Evolutionary conservation across 169 alveolate genomes (phyloP), one percentile per base, ranked within the genome.

Genomic region (Babesia bigemina): DNA sequence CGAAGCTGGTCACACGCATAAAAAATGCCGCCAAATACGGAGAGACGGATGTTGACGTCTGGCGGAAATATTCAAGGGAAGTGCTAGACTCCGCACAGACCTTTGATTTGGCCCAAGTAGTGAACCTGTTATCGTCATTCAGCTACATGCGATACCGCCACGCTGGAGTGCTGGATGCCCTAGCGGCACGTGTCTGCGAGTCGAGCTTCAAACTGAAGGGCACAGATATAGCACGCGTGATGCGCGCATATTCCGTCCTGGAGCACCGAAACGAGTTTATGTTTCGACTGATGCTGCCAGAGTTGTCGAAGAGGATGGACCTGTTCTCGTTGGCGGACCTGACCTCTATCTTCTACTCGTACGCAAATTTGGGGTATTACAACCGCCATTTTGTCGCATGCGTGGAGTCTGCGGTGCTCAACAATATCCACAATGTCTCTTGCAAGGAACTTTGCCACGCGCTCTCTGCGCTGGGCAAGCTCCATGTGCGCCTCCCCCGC

Each of bases 81-180:
- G 28, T 72, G 0, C 60, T 72, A 4, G 77, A 81, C 22, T n/a
- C 7, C 0, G 66, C 52, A 13, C 21, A 63, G 21, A 28, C 48
- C 2, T 52, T 81, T 7, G 79, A 81, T 0, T 19, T 55, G 22
- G 9, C 48, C 6, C 69, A 65, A 8, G 60, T 65, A 2, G 62
- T 45, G 17, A 36, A 74, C 28, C 4, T 81, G 13, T 48, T 81
- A 42, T 66, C 47, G 28, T 52, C 88, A 17, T 81, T 24, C 44
- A 74, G 88, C 9, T 73, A 72, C 63, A 81, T 81, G 88, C 70
- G 77, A 24, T 81, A 81, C 52, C 36, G 85, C 16, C 84, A 81
- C 44, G 26, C 3, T 33, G 57, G 52, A 2, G 53, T 65, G 45
- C 57, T 81, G 29, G 72, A 62, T 24, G 39, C 73, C 52, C 45